phyloP scores from a whole-genome alignment of 129 eudicot genomes.

The Mikania micrantha region DNA sequence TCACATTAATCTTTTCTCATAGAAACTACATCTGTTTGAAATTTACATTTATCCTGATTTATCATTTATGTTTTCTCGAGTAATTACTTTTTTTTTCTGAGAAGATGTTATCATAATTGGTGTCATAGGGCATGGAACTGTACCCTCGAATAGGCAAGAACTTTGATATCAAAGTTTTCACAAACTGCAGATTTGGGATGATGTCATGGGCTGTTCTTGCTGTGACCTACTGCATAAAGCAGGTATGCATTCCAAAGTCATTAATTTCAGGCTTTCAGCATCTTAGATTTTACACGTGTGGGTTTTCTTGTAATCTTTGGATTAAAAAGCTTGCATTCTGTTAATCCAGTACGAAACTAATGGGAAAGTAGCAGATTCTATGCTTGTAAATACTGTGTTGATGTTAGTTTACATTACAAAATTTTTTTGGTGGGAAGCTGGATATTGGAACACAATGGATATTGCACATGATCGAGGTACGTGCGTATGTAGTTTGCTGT shows the following conservation, averaged over 20 bases:
- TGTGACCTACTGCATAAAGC: slow-evolving; percentile 95
- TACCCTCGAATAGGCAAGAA: slow-evolving; percentile 96
- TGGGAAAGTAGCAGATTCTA: slow-evolving; percentile 80
- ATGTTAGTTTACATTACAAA: slow-evolving; percentile 91
- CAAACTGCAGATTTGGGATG: slow-evolving; percentile 98
- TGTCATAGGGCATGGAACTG: slow-evolving; percentile 86
- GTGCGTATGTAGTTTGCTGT: background rate
- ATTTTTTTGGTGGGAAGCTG: slow-evolving; percentile 99
- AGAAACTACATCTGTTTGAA: background rate
- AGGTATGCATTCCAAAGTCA: slow-evolving; percentile 39
- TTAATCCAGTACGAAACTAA: slow-evolving; percentile 64
- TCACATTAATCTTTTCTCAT: background rate
- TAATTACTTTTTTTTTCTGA: background rate
- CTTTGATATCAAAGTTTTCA: slow-evolving; percentile 89
- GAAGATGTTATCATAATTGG: slow-evolving; percentile 2
- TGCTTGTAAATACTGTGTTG: slow-evolving; percentile 74
- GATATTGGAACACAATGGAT: slow-evolving; percentile 99
- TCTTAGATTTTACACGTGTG: background rate
- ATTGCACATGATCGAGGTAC: slow-evolving; percentile 99
- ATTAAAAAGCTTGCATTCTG: background rate
- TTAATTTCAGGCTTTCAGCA: background rate
- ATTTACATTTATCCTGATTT: background rate
- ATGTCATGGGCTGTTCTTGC: slow-evolving; percentile 99
- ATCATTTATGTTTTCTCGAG: slow-evolving; percentile 7
- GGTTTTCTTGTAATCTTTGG: background rate